Conservation (phyloP, 2,329 filamentous ascomycete genomes). For the Cercospora sp. region DNA sequence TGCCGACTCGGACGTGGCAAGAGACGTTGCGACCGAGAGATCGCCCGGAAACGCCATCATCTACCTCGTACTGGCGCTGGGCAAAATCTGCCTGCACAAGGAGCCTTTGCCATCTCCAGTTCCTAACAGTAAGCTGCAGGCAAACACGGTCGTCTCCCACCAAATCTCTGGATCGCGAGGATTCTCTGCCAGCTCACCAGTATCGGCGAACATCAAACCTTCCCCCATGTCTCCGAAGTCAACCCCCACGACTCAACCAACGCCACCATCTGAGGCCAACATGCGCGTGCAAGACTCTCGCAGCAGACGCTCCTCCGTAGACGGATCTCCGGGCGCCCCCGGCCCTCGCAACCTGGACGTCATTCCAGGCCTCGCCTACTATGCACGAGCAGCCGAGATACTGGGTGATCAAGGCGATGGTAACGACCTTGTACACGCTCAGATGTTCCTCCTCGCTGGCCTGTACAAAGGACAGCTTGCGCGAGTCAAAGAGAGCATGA, state of each 20-base stretch:
- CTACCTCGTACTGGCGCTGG: slow-evolving; percentile 78
- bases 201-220: slow-evolving; percentile 36
- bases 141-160: slow-evolving; percentile 41
- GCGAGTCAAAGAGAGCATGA: slow-evolving; percentile 81
- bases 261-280: slow-evolving; percentile 34
- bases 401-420: slow-evolving; percentile 77
- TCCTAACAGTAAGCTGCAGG: slow-evolving; percentile 47
- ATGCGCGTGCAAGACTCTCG: slow-evolving; percentile 27
- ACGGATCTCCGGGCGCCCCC: slow-evolving; percentile 27
- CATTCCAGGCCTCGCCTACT: slow-evolving; percentile 88
- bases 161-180: slow-evolving; percentile 29
- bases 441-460: slow-evolving; percentile 79
- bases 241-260: slow-evolving; percentile 37
- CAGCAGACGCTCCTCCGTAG: slow-evolving; percentile 37
- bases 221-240: slow-evolving; percentile 45
- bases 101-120: slow-evolving; percentile 58
- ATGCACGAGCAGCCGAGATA: slow-evolving; percentile 81
- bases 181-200: slow-evolving; percentile 32
- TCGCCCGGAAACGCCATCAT: slow-evolving; percentile 80
- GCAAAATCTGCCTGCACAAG: slow-evolving; percentile 69
- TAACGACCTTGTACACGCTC: slow-evolving; percentile 78
- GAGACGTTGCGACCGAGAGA: slow-evolving; percentile 48
- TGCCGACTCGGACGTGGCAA: slow-evolving; percentile 14
- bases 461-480: slow-evolving; percentile 88
- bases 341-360: slow-evolving; percentile 61